phyloP scores from a whole-genome alignment of 352 stramenopile species.

The Phytopythium helicoides region DNA sequence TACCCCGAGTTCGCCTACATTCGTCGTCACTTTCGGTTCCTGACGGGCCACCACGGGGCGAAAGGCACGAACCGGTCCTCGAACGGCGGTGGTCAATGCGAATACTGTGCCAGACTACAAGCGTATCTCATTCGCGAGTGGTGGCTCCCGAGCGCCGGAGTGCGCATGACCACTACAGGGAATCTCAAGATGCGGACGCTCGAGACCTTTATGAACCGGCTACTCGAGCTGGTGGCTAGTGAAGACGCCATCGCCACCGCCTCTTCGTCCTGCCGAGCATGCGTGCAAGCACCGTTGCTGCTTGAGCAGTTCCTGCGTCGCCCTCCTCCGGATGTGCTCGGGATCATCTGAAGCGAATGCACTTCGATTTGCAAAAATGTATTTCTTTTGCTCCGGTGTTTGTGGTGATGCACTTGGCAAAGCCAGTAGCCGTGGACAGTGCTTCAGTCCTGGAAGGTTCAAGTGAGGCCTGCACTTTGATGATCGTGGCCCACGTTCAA shows the following conservation, averaged over 20 bases:
- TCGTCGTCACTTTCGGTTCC: constrained; percentile 2
- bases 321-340: constrained; percentile 3
- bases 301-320: constrained; percentile 10
- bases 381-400: no score
- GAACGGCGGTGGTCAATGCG: background rate
- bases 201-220: constrained; percentile 1
- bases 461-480: no score
- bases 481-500: no score
- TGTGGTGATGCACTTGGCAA: no score
- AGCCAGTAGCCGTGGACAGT: no score
- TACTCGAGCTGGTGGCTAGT: constrained; percentile 2
- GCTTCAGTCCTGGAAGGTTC: no score
- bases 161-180: constrained; percentile 1
- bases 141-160: background rate
- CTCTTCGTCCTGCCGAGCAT: background rate
- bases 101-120: background rate
- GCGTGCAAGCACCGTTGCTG: constrained; percentile 7
- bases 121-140: background rate
- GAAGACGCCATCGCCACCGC: background rate
- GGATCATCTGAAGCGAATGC: constrained; percentile 7
- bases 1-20: constrained; percentile 12
- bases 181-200: constrained; percentile 7
- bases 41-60: background rate
- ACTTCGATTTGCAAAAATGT: no score
- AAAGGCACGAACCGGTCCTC: background rate